These are phyloP conservation scores for Pleurostoma richardsiae DNA, from an alignment of 2,329 filamentous ascomycete genomes.

Conservation along the genomic window DNA sequence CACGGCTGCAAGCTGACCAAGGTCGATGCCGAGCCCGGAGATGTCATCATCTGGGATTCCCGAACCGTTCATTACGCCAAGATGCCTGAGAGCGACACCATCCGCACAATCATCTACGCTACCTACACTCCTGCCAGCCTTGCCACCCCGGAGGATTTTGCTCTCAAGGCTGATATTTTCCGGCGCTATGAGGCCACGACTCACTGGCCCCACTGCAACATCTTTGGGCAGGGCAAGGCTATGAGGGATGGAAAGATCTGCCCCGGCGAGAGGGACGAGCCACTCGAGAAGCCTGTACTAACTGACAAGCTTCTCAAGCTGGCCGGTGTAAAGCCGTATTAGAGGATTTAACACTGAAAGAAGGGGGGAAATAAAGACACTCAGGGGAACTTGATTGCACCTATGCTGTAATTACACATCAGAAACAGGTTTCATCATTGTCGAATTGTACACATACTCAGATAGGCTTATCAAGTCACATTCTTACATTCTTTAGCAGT, in stretches of 20 bases:
- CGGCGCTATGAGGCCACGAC: conserved; percentile 19
- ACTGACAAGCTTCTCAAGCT: not conserved
- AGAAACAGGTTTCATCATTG: too few relatives aligned
- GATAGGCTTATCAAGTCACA: too few relatives aligned
- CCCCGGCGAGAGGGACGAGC: not conserved
- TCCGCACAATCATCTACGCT: conserved; percentile 26
- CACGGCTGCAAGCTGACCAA: conserved; percentile 22
- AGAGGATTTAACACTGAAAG: too few relatives aligned
- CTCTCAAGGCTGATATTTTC: conserved; percentile 20
- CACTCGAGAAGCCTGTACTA: not conserved
- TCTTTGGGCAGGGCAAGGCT: not conserved
- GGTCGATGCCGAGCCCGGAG: conserved; percentile 26
- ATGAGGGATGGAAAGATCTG: not conserved
- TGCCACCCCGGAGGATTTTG: conserved; percentile 19
- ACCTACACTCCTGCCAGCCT: conserved; percentile 26
- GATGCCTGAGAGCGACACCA: conserved; percentile 17
- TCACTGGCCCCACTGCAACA: conserved; percentile 16
- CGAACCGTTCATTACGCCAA: conserved; percentile 28
- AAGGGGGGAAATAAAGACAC: too few relatives aligned
- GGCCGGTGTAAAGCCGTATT: not conserved
- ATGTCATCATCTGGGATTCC: conserved; percentile 30
- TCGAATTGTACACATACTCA: too few relatives aligned
- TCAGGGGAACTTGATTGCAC: too few relatives aligned
- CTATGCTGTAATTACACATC: too few relatives aligned
- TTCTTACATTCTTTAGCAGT: too few relatives aligned